Conservation (phyloP, 208 protist genomes). For the Lotmaria passim region DNA sequence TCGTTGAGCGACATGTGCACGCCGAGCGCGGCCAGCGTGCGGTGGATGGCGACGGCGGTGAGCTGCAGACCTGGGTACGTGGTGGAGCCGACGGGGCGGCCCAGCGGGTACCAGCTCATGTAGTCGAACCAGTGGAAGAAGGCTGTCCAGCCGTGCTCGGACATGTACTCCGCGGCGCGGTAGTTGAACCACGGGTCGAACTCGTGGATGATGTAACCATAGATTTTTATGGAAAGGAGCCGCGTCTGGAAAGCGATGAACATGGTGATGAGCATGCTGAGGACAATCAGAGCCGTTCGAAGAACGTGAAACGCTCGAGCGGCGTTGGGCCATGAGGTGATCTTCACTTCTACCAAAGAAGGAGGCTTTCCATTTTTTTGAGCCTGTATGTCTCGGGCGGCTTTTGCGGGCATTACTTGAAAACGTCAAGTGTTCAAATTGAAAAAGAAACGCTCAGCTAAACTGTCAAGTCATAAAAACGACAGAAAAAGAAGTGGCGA, state of each 20-base stretch:
- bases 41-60: slow-evolving; percentile 94
- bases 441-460: too few species aligned
- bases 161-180: slow-evolving; percentile 91
- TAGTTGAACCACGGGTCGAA: slow-evolving; percentile 96
- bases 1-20: slow-evolving; percentile 92
- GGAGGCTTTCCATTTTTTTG: too few species aligned
- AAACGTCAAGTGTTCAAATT: too few species aligned
- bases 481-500: too few species aligned
- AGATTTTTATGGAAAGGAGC: slow-evolving; percentile 66
- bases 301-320: too few species aligned
- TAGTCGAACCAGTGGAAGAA: slow-evolving; percentile 99
- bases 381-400: too few species aligned
- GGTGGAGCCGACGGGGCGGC: slow-evolving; percentile 97
- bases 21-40: slow-evolving; percentile 76
- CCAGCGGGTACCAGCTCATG: slow-evolving; percentile 97
- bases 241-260: slow-evolving; percentile 75
- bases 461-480: too few species aligned
- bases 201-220: slow-evolving; percentile 94
- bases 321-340: too few species aligned
- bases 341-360: too few species aligned
- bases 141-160: slow-evolving; percentile 92
- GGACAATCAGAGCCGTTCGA: too few species aligned
- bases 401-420: too few species aligned
- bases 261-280: too few species aligned
- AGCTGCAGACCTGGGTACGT: slow-evolving; percentile 98